phyloP scores from a whole-genome alignment of 495 filamentous ascomycete species.

The Neurospora sp. region DNA sequence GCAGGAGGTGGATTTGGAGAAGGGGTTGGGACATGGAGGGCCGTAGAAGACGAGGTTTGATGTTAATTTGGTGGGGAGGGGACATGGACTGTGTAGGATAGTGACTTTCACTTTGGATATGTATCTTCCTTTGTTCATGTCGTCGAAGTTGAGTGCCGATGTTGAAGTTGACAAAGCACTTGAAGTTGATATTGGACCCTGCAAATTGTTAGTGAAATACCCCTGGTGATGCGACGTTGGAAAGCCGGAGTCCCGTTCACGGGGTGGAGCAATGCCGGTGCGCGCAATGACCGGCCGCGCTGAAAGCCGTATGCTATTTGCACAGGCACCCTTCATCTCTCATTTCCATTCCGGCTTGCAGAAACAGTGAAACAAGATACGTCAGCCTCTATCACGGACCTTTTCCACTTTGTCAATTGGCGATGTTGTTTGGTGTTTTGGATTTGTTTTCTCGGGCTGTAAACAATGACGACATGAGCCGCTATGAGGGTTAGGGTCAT shows the following conservation, averaged over 20 bases:
- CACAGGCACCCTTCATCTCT: too few species aligned
- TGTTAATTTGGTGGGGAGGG: too few species aligned
- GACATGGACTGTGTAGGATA: too few species aligned
- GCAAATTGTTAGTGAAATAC: too few species aligned
- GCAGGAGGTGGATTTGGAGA: not conserved
- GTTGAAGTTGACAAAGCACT: too few species aligned
- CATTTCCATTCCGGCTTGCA: not conserved
- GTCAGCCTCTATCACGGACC: not conserved
- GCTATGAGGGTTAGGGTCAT: not conserved
- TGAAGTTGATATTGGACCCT: too few species aligned
- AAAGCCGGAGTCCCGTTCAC: not conserved
- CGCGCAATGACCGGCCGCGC: not conserved
- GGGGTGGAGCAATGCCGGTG: not conserved
- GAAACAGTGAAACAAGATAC: not conserved
- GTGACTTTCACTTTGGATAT: too few species aligned
- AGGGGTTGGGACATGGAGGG: not conserved
- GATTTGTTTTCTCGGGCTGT: not conserved
- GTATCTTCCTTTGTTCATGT: too few species aligned
- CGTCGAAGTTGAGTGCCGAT: not conserved
- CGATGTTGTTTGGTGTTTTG: not conserved
- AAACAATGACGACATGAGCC: not conserved
- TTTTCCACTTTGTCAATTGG: not conserved
- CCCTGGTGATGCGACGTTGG: too few species aligned
- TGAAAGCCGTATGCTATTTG: not conserved
- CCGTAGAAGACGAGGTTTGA: too few species aligned